These are phyloP conservation scores for Rhododendron vialii DNA, from an alignment of 148 eudicot species.

Conservation along the genomic window DNA sequence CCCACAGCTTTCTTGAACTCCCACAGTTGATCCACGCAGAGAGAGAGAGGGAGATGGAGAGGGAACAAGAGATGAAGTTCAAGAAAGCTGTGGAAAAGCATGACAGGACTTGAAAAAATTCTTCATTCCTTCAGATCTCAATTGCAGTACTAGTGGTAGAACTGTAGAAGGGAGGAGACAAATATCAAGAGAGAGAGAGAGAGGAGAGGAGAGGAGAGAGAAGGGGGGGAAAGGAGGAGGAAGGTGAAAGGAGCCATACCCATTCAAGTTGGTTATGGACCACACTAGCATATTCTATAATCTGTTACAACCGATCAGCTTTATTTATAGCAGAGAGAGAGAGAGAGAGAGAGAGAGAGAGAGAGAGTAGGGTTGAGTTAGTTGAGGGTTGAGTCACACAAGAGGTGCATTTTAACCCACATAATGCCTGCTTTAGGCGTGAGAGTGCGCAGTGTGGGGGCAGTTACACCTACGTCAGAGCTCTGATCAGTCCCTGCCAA, in stretches of 20 bases:
- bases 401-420: conserved; percentile 24
- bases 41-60: neutral
- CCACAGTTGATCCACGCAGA: neutral
- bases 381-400: conserved; percentile 16
- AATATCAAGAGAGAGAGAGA: neutral
- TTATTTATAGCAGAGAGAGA: neutral
- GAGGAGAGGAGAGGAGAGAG: conserved; percentile 6
- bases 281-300: conserved; percentile 21
- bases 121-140: conserved; percentile 7
- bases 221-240: neutral
- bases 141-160: neutral
- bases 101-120: conserved; percentile 35
- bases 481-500: neutral
- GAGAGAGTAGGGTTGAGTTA: conserved; percentile 12
- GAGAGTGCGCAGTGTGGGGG: conserved; percentile 29
- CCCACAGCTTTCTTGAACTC: conserved; percentile 85
- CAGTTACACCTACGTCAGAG: conserved; percentile 9
- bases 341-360: neutral
- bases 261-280: conserved; percentile 13
- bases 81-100: conserved; percentile 94
- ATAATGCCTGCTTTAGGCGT: conserved; percentile 17
- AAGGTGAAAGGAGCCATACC: conserved; percentile 5
- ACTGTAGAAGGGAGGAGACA: neutral
- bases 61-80: conserved; percentile 41
- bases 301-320: neutral